Evolutionary conservation across 2,329 filamentous ascomycete species (phyloP).

Genomic region (Fusarium falciforme): DNA sequence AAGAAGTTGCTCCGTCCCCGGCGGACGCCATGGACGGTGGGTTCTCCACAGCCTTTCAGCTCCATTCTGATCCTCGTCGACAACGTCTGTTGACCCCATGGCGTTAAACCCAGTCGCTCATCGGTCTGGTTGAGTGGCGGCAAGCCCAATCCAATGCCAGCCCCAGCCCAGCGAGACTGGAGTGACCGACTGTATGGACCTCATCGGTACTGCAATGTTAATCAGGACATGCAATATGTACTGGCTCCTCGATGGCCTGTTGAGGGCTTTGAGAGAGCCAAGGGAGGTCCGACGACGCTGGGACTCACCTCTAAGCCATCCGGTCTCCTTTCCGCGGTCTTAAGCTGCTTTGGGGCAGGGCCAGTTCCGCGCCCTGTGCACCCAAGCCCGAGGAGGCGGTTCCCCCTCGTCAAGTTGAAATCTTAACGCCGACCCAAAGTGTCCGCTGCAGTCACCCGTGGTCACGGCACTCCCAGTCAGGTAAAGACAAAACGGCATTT

Average conservation of each 20-base stretch:
- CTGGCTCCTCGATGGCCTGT: not conserved
- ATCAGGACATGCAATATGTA: not conserved
- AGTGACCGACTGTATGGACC: slow-evolving; percentile 10
- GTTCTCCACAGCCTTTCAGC: slow-evolving; percentile 22
- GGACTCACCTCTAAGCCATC: slow-evolving; percentile 21
- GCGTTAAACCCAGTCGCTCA: slow-evolving; percentile 2
- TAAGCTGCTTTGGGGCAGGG: slow-evolving; percentile 38
- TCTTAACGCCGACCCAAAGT: slow-evolving; percentile 22
- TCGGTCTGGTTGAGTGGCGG: slow-evolving; percentile 6
- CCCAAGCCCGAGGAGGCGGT: slow-evolving; percentile 32
- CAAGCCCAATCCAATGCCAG: slow-evolving; percentile 16
- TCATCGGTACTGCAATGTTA: slow-evolving; percentile 7
- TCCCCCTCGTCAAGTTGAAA: slow-evolving; percentile 21
- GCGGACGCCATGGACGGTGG: slow-evolving; percentile 15
- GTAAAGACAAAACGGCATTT: slow-evolving; percentile 35
- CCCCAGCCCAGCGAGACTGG: not conserved
- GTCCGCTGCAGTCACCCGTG: slow-evolving; percentile 30
- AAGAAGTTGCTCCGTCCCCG: slow-evolving; percentile 20
- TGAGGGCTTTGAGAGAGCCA: not conserved
- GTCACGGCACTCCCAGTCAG: slow-evolving; percentile 33
- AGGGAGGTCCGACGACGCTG: slow-evolving; percentile 13
- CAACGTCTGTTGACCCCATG: slow-evolving; percentile 17
- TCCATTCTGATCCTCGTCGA: slow-evolving; percentile 13
- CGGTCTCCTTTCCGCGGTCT: slow-evolving; percentile 35
- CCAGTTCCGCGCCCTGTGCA: not conserved